phyloP scores from a whole-genome alignment of 345 rosid species.

The Lepidium aucheri region DNA sequence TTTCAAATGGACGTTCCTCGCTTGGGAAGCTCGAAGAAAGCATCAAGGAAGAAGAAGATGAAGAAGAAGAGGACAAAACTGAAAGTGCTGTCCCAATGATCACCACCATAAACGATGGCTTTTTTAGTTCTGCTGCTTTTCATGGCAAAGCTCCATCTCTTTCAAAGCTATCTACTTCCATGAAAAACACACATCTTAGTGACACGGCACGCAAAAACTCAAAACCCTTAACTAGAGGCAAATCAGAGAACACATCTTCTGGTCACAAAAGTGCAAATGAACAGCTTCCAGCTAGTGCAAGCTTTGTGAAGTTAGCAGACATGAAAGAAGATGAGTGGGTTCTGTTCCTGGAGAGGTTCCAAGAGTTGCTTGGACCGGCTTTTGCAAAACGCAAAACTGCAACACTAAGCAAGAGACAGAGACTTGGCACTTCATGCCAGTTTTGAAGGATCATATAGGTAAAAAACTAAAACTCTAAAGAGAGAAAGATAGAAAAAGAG shows the following conservation, averaged over 20 bases:
- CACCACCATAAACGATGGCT: slow-evolving; percentile 12
- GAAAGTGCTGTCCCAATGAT: slow-evolving; percentile 21
- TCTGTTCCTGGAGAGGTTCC: slow-evolving; percentile 67
- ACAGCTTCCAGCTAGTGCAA: slow-evolving; percentile 66
- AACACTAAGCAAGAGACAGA: slow-evolving; percentile 71
- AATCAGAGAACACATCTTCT: slow-evolving; percentile 55
- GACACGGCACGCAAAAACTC: slow-evolving; percentile 38
- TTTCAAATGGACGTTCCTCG: slow-evolving; percentile 39
- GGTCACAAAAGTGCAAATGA: slow-evolving; percentile 90
- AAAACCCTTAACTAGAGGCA: slow-evolving; percentile 35
- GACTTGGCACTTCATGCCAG: slow-evolving; percentile 99
- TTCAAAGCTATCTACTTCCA: slow-evolving; percentile 68
- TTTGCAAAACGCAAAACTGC: slow-evolving; percentile 61
- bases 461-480: slow-evolving; percentile 10
- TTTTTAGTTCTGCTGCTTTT: slow-evolving; percentile 17
- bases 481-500: background rate
- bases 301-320: slow-evolving; percentile 83
- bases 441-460: slow-evolving; percentile 47
- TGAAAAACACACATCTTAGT: slow-evolving; percentile 51
- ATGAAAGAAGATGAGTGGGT: slow-evolving; percentile 82
- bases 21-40: slow-evolving; percentile 80
- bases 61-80: slow-evolving; percentile 37
- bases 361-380: slow-evolving; percentile 61
- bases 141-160: slow-evolving; percentile 36
- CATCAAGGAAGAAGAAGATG: slow-evolving; percentile 67